Evolutionary conservation across 2,329 filamentous ascomycete genomes (phyloP), one percentile per base, ranked within the genome.

Genomic region (Dactylellina haptotyla): DNA sequence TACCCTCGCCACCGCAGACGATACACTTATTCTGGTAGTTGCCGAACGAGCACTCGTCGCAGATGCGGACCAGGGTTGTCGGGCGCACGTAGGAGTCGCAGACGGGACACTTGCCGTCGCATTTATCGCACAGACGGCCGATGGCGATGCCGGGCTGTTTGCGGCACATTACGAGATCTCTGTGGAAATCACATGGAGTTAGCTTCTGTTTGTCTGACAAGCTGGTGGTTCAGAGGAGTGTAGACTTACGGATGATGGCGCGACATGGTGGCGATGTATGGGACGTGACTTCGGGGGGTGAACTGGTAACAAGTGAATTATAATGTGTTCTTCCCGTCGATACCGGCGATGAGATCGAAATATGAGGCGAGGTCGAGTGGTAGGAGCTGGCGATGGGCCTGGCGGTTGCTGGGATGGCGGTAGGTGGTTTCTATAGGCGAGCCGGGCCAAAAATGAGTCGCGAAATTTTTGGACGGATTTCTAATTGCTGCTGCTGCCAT

Each of bases 1-100:
- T 99, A 28, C 95, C 95, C 83, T 98, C 95, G 78, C 95, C 95
- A 81, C 95, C 95, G 83, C 95, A 99, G 45, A 99, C 95, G 77
- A 99, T 93, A 81, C 95, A 99, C 83, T 99, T 99, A 85, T 99
- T 99, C 84, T 98, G 95, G 85, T 97, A 99, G 86, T 99, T 99
- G 80, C 95, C 95, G 82, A 99, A 99, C 81, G 91, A 93, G 86
- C 95, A 99, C 84, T 99, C 95, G 84, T 99, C 95, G 85, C 95
- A 99, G 84, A 99, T 98, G 80, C 94, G 92, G 74, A 96, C 95
- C 66, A 98, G 89, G 6, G 95, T 98, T 26, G 95, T 99, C 10
- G 95, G 95, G 14, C 95, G 93, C 76, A 99, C 95, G 87, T 99
- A 99, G 75, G 92, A 96, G 82, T 99, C 95, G 88, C 95, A 99